These are phyloP conservation scores for Trichoderma afroharzianum DNA, from an alignment of 2,329 filamentous ascomycete genomes.

Conservation along the genomic window DNA sequence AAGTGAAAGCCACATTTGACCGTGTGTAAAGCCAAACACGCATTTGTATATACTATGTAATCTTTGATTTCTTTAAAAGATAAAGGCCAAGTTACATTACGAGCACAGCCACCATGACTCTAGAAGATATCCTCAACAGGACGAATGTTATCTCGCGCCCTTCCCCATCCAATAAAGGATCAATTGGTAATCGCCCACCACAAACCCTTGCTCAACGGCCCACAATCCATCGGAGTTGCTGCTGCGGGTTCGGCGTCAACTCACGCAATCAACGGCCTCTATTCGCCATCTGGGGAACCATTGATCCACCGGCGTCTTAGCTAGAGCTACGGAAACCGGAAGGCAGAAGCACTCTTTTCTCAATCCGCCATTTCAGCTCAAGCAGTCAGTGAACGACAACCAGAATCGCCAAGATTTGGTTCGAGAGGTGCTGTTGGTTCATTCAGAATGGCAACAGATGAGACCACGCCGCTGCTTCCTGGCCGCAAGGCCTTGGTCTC, in stretches of 20 bases:
- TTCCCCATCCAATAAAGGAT: background rate
- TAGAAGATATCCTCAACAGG: background rate
- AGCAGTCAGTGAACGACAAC: background rate
- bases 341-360: background rate
- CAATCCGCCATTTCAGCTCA: background rate
- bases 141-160: background rate
- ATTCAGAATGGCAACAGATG: constrained; percentile 3
- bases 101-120: background rate
- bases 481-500: background rate
- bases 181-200: background rate
- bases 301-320: background rate
- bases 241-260: background rate
- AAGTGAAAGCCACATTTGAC: background rate
- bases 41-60: background rate
- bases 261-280: constrained; percentile 1
- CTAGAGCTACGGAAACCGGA: background rate
- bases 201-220: background rate
- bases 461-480: constrained; percentile 4
- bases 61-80: background rate
- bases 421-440: background rate
- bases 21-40: background rate
- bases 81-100: background rate
- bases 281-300: background rate
- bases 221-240: background rate
- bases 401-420: background rate